phyloP scores from a whole-genome alignment of 2,329 filamentous ascomycete genomes.

The Colletotrichum sp. region DNA sequence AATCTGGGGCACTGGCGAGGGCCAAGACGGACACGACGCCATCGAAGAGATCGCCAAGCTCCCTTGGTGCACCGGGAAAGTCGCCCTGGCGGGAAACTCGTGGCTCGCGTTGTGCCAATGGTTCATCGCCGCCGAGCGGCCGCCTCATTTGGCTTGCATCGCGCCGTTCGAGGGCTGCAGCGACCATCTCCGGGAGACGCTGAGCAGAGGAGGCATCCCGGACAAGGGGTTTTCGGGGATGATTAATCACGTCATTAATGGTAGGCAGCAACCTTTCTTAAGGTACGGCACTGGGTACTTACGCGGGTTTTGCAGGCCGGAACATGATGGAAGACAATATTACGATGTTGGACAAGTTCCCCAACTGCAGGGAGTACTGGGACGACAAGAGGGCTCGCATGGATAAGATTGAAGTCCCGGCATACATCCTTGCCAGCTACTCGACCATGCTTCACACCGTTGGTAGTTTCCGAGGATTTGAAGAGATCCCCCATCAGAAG shows the following conservation, averaged over 20 bases:
- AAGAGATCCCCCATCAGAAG: constrained; percentile 3
- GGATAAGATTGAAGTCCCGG: background rate
- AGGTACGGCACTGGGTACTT: background rate
- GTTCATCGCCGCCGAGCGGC: background rate
- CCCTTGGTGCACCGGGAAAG: background rate
- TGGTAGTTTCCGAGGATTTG: background rate
- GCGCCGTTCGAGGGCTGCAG: background rate
- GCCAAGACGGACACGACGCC: constrained; percentile 1
- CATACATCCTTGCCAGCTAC: background rate
- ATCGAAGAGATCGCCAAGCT: constrained; percentile 3
- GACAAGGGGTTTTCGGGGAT: background rate
- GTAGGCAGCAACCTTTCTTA: background rate
- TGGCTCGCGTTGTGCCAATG: background rate
- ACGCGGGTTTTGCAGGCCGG: background rate
- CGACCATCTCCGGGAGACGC: background rate
- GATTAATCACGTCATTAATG: background rate
- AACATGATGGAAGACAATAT: background rate
- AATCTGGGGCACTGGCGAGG: background rate
- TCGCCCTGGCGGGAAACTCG: background rate
- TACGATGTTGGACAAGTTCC: background rate
- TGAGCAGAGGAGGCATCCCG: background rate
- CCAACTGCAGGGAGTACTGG: background rate
- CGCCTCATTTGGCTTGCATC: background rate
- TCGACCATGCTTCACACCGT: background rate
- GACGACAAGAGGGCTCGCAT: constrained; percentile 1